Evolutionary conservation across 1,139 yeast species (phyloP), one percentile per base, ranked within the genome.

Genomic region (Magnusiomyces fungicola): DNA sequence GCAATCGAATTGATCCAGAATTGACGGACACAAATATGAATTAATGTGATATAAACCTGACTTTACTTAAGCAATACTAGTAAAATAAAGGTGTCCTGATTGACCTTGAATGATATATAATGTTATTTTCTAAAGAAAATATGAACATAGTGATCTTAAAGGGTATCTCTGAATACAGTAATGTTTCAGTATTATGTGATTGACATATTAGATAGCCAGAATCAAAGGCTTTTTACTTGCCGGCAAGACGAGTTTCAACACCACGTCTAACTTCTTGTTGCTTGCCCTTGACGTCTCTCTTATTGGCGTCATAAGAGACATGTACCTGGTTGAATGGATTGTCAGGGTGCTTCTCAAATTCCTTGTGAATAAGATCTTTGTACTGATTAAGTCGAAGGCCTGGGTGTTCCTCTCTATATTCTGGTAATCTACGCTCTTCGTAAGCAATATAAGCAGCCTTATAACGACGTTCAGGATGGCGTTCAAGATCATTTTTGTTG

Each of bases 401-500:
- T 2, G 92, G 90, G 58, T 82, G 74, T 65, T 87, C 95, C 61
- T 79, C 74, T 67, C 83, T 81, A 52, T 83, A 56, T 61, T 83
- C 88, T 7, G 95, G 94, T 47, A 83, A 65, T 60, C 94, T 76
- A 52, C 73, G 71, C 55, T 82, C 92, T 61, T 86, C 89, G 60
- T 68, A 86, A 0, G 86, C 89, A 12, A 78, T 74, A 55, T 73
- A 73, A 0, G 95, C 95, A 18, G 94, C 89, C 71, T 86, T 87
- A 66, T 82, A 85, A 64, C 96, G 77, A 67, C 95, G 77, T 70
- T 86, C 96, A 9, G 96, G 95, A 59, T 86, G 96, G 65, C 88
- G 81, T 56, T 86, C 96, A 50, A 86, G 71, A 61, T 80, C 83
- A 55, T 74, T 71, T 51, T 70, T 74, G 45, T 73, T 69, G 23